phyloP scores from a whole-genome alignment of 225 moss, liverwort and hornwort species.

The Rhytidiadelphus loreus region DNA sequence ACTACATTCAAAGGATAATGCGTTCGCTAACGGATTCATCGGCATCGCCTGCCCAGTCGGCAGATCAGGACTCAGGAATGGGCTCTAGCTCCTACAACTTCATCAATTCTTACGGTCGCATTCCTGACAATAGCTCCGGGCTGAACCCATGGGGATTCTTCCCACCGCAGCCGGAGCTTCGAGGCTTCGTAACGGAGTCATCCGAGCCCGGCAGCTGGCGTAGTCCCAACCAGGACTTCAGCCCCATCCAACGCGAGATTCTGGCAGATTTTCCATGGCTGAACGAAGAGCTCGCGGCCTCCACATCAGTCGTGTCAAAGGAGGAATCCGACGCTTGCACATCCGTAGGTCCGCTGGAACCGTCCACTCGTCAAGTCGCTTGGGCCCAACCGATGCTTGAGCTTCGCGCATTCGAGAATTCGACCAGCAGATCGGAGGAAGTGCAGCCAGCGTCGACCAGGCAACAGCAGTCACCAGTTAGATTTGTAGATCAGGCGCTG shows the following conservation, averaged over 20 bases:
- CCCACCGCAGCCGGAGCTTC: not conserved
- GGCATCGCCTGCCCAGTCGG: not conserved
- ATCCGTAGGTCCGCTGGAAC: not conserved
- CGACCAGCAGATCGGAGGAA: not conserved
- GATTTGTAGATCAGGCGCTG: not conserved
- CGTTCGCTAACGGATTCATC: not conserved
- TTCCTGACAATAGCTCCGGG: not conserved
- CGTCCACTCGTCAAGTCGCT: not conserved
- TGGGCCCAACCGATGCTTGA: constrained; percentile 15
- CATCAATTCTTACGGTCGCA: not conserved
- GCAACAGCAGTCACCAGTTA: not conserved
- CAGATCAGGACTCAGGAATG: not conserved
- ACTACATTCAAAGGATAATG: constrained; percentile 4
- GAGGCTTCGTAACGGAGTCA: not conserved
- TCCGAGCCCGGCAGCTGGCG: not conserved
- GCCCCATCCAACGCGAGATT: constrained; percentile 22
- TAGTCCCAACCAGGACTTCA: not conserved
- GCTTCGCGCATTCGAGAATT: not conserved
- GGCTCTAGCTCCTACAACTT: not conserved
- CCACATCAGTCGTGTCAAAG: not conserved
- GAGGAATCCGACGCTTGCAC: constrained; percentile 6
- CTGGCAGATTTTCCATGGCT: constrained; percentile 36
- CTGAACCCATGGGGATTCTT: constrained; percentile 1
- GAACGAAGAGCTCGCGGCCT: not conserved
- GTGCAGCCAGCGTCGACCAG: not conserved